Percentiles rank a stretch among this genome's conserved stretches.
These are phyloP conservation scores for Colletotrichum graminicola DNA, from an alignment of 2,329 filamentous ascomycete genomes.

Conservation along the genomic window DNA sequence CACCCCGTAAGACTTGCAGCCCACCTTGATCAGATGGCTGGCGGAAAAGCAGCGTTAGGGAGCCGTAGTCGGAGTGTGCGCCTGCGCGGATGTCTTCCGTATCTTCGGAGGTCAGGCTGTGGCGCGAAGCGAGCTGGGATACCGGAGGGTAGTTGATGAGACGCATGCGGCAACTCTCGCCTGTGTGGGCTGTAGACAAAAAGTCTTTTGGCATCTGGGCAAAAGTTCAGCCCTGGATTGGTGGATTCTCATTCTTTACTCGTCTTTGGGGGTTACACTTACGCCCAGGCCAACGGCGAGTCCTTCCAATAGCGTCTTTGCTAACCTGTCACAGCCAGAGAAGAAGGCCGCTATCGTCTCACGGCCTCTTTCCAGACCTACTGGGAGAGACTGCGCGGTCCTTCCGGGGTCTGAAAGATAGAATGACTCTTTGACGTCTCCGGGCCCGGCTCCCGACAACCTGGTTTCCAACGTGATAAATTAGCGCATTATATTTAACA, in stretches of 20 bases:
- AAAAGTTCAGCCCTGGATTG: neutral
- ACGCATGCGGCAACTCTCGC: slow-evolving; percentile 53
- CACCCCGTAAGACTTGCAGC: slow-evolving; percentile 80
- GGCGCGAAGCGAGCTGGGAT: slow-evolving; percentile 72
- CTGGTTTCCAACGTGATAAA: slow-evolving; percentile 9
- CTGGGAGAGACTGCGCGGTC: slow-evolving; percentile 28
- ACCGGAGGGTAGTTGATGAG: slow-evolving; percentile 72
- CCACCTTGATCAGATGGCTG: slow-evolving; percentile 80
- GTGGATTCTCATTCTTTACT: neutral
- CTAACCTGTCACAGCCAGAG: slow-evolving; percentile 25
- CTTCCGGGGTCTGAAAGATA: slow-evolving; percentile 39
- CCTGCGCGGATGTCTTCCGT: slow-evolving; percentile 82
- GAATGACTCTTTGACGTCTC: slow-evolving; percentile 42
- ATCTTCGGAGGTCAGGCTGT: slow-evolving; percentile 47
- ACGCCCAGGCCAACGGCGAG: slow-evolving; percentile 83
- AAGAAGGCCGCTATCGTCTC: slow-evolving; percentile 31
- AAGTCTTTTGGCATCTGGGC: slow-evolving; percentile 58
- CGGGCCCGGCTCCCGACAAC: slow-evolving; percentile 38
- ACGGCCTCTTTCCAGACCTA: slow-evolving; percentile 28
- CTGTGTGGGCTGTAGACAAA: slow-evolving; percentile 65
- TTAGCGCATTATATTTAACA: neutral
- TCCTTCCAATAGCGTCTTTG: slow-evolving; percentile 34
- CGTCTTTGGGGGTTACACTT: slow-evolving; percentile 41
- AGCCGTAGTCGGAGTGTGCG: slow-evolving; percentile 90
- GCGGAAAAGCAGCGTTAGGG: slow-evolving; percentile 84